phyloP scores from a whole-genome alignment of 805 yeast species.

The Metschnikowia orientalis region DNA sequence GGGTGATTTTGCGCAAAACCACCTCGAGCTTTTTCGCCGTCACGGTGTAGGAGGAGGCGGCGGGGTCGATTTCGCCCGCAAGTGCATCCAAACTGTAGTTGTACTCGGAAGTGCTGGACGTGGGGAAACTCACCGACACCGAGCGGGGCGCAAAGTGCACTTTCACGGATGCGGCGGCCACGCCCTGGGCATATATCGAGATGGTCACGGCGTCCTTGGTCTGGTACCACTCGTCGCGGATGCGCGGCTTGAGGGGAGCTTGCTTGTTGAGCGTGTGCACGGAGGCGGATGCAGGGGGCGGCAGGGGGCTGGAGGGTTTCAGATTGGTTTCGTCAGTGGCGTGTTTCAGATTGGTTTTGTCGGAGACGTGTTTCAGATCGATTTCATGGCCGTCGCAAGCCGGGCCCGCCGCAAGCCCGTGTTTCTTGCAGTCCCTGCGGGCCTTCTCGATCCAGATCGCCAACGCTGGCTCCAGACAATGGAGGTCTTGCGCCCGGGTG shows the following conservation, averaged over 20 bases:
- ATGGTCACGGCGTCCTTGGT: conserved; percentile 51
- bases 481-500: conserved; percentile 37
- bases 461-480: conserved; percentile 44
- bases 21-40: conserved; percentile 75
- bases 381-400: background rate
- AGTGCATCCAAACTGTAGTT: conserved; percentile 53
- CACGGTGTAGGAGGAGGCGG: conserved; percentile 44
- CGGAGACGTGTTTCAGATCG: background rate
- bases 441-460: conserved; percentile 45
- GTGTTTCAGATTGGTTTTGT: background rate
- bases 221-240: conserved; percentile 57
- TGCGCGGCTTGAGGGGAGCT: conserved; percentile 36
- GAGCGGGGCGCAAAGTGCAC: conserved; percentile 37
- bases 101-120: conserved; percentile 50
- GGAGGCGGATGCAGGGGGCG: conserved; percentile 19
- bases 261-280: conserved; percentile 33
- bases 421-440: conserved; percentile 27
- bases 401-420: conserved; percentile 1
- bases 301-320: background rate
- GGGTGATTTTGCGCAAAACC: conserved; percentile 44
- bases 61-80: conserved; percentile 46
- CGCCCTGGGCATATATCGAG: conserved; percentile 65
- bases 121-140: conserved; percentile 45
- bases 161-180: conserved; percentile 46
- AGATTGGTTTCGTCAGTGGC: conserved; percentile 6